Conservation (phyloP, 768 basidiomycete genomes). For the Lentinula guzmanii region DNA sequence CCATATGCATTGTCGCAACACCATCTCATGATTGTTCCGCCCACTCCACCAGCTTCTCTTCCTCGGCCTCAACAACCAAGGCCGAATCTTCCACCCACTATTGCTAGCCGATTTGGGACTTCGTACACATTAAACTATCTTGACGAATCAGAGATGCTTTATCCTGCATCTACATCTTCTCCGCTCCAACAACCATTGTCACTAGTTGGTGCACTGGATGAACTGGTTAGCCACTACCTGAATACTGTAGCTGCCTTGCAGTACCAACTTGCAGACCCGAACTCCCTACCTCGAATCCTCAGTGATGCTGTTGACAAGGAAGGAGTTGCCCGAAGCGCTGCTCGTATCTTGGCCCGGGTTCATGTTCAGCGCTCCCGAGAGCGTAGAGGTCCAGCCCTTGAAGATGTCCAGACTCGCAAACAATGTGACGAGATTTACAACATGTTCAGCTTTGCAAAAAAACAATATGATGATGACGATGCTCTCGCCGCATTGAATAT, state of each 20-base stretch:
- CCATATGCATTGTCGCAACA: not conserved
- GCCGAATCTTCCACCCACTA: not conserved
- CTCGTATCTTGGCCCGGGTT: slow-evolving; percentile 56
- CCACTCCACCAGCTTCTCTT: not conserved
- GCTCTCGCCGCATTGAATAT: slow-evolving; percentile 76
- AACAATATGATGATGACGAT: slow-evolving; percentile 47
- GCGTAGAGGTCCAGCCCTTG: slow-evolving; percentile 17
- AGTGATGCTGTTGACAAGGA: slow-evolving; percentile 42
- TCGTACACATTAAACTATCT: not conserved
- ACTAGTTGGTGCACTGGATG: not conserved
- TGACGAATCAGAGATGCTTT: not conserved
- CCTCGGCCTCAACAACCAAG: not conserved
- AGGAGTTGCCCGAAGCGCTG: slow-evolving; percentile 48
- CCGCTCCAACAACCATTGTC: not conserved
- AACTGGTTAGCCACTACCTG: slow-evolving; percentile 36
- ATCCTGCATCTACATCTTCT: not conserved
- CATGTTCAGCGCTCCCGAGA: slow-evolving; percentile 32
- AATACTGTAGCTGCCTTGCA: slow-evolving; percentile 58
- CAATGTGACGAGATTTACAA: slow-evolving; percentile 20
- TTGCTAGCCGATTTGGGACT: not conserved
- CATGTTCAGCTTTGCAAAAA: slow-evolving; percentile 15
- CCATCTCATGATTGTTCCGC: not conserved
- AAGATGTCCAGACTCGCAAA: slow-evolving; percentile 13
- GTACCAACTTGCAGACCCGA: slow-evolving; percentile 59
- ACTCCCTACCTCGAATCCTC: slow-evolving; percentile 40